Base-by-base conservation (phyloP, 2,329 filamentous ascomycete genomes). In the Paracoccidioides lutzii region DNA sequence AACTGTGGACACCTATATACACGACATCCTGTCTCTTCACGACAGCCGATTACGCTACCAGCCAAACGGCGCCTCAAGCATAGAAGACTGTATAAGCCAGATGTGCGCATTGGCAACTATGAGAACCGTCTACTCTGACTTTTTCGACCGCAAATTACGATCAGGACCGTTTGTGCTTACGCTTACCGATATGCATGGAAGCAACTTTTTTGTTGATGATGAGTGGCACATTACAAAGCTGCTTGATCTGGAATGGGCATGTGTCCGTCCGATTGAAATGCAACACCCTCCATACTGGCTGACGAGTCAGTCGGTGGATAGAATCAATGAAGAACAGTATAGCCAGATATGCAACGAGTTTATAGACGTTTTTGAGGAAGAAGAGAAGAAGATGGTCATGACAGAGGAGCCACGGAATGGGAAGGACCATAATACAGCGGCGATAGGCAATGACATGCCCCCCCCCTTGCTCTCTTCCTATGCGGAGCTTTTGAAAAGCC, bases 241-340 rank as follows among this genome's bases (percentile, higher is more conserved):
- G 9, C 64, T 71, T 56, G 69, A 71, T 52, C 62, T 70, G 3
- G 68, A 73, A 58, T 72, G 64, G 65, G 62, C 65, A 28, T 66
- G 60, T 45, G 58, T 64, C 12, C 56, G 54, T n/a, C 66, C 68
- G 12, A 44, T 64, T 14, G 65, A 71, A 55, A 67, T 69, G 61
- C 46, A 62, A 30, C 53, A 57, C 22, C 60, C 63, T 33, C 67
- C 67, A 3, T 58, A 63, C 57, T 71, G 66, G 68, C 56, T 71
- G 32, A 67, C 64, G 43, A 54, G 54, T 62, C 41, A 56, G 15
- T 22, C 53, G 12, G 53, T 50, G 28, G 42, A 52, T 42, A 57
- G 57, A 15, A 52, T 63, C 6, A 30, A 61, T 33, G 56, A 60
- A 54, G 43, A 59, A 43, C 46, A 28, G 22, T 63, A 57, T 45